Percentiles rank a stretch among this genome's conserved stretches.
Conservation (phyloP, 305 asterid genomes). For the Andrographis paniculata region DNA sequence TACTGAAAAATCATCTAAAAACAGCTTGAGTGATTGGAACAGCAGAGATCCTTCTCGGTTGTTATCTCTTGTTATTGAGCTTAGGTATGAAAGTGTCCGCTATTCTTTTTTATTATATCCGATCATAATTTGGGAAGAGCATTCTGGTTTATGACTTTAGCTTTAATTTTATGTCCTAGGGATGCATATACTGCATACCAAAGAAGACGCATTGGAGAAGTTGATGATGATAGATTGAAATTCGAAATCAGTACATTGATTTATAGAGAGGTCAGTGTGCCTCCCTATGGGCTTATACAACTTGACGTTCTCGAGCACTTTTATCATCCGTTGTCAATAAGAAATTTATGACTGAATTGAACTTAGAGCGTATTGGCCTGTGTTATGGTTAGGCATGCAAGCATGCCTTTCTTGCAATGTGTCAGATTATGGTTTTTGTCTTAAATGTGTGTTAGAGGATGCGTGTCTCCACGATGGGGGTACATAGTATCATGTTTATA, state of each 20-base stretch:
- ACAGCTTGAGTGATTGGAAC: slow-evolving; percentile 62
- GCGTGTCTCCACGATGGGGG: too few relatives aligned
- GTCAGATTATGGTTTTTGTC: too few relatives aligned
- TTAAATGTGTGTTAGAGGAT: too few relatives aligned
- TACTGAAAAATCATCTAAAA: slow-evolving; percentile 31
- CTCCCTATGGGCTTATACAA: neutral
- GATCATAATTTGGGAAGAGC: neutral
- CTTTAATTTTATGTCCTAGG: slow-evolving; percentile 24
- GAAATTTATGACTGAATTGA: slow-evolving; percentile 5
- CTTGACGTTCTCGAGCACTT: slow-evolving; percentile 19
- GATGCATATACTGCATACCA: slow-evolving; percentile 66
- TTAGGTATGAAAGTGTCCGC: slow-evolving; percentile 36
- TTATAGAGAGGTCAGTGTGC: slow-evolving; percentile 58
- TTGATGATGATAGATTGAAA: slow-evolving; percentile 75
- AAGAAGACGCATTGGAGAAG: slow-evolving; percentile 55
- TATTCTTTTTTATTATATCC: neutral
- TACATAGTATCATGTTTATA: too few relatives aligned
- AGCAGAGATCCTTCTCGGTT: slow-evolving; percentile 62
- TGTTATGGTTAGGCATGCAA: neutral
- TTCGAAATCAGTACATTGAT: slow-evolving; percentile 81
- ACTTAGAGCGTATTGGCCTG: neutral
- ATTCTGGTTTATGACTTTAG: neutral
- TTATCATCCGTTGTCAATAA: neutral
- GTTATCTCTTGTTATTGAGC: slow-evolving; percentile 57
- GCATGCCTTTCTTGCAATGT: neutral